Base-by-base conservation (phyloP, 2,329 filamentous ascomycete genomes). In the Huntiella savannae region DNA sequence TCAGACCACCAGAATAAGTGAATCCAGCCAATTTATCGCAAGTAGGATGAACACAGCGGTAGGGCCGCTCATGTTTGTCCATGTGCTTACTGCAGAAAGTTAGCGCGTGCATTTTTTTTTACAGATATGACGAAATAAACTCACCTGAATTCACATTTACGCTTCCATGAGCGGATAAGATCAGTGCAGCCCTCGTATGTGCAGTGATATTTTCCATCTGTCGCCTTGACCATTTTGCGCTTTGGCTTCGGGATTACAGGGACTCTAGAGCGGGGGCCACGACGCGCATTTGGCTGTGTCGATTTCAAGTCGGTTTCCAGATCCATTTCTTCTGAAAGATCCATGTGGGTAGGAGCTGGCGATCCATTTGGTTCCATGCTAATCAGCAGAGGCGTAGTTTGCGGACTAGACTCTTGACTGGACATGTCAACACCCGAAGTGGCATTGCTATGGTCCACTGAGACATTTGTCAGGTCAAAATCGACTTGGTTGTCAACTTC, bases 11-110 rank as follows among this genome's bases (percentile, higher is more conserved):
- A 0, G 83, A 88, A 59, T 96, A 96, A 1, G 88, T 96, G 61
- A 96, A 96, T 1, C 88, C 88, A 45, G 83, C 82, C 0, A 94
- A 72, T 56, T 94, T 94, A 56, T 88, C 84, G 61, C 88, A 95
- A 34, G 81, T 82, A n/a, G 75, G 70, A 38, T 80, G 77, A 16
- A 67, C 70, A 61, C 88, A 96, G 56, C 86, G 82, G 59, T 95
- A 96, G 1, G 88, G 88, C 10, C 88, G 73, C 54, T 94, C 86
- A 59, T 96, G 88, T 60, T 94, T 94, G 64, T 96, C 88, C 87
- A 95, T 95, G 60, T 96, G 88, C 65, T 96, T 95, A 59, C 85
- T 93, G 53, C 13, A 34, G 47, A 28, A 16, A n/a, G 16, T 10
- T 32, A 16, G 4, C 33, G n/a, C 5, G 35, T n/a, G 49, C 3